Evolutionary conservation across 768 basidiomycete genomes (phyloP).

Genomic region (Tulasnella sp.): DNA sequence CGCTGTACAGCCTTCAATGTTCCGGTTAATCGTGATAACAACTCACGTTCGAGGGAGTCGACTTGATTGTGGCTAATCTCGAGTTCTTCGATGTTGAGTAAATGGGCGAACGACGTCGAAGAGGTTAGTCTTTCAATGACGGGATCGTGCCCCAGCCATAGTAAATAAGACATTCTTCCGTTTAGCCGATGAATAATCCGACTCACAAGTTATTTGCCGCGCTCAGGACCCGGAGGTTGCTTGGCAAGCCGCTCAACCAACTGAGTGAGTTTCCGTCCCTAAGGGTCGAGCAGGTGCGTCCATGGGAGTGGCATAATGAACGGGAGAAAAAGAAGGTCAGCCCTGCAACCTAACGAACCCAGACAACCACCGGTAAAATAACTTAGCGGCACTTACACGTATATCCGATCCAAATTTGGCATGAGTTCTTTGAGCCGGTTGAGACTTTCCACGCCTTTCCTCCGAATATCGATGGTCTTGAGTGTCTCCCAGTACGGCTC

Average conservation of each 20-base stretch:
- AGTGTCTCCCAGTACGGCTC: constrained; percentile 92
- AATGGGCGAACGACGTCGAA: constrained; percentile 82
- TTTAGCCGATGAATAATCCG: constrained; percentile 1
- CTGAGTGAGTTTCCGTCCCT: constrained; percentile 71
- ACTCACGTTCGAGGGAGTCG: constrained; percentile 81
- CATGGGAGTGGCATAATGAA: not conserved
- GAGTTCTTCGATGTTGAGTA: constrained; percentile 79
- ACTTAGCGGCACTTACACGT: constrained; percentile 54
- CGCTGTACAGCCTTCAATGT: constrained; percentile 14
- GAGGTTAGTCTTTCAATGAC: constrained; percentile 61
- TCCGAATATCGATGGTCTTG: constrained; percentile 64
- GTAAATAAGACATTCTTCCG: not conserved
- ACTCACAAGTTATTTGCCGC: constrained; percentile 69
- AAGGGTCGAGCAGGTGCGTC: constrained; percentile 25
- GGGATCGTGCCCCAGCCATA: not conserved
- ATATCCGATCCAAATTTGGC: constrained; percentile 68
- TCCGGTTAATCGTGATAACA: constrained; percentile 1
- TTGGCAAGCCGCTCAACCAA: constrained; percentile 77
- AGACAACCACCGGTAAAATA: not conserved
- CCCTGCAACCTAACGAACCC: constrained; percentile 2
- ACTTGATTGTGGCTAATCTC: constrained; percentile 89
- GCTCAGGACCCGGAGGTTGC: constrained; percentile 68
- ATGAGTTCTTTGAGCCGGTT: constrained; percentile 86
- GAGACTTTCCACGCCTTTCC: constrained; percentile 71
- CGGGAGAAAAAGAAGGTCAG: not conserved